Percentiles rank a stretch among this genome's conserved stretches.
Evolutionary conservation across 768 basidiomycete genomes (phyloP).

Genomic region (Butyriboletus loyo): DNA sequence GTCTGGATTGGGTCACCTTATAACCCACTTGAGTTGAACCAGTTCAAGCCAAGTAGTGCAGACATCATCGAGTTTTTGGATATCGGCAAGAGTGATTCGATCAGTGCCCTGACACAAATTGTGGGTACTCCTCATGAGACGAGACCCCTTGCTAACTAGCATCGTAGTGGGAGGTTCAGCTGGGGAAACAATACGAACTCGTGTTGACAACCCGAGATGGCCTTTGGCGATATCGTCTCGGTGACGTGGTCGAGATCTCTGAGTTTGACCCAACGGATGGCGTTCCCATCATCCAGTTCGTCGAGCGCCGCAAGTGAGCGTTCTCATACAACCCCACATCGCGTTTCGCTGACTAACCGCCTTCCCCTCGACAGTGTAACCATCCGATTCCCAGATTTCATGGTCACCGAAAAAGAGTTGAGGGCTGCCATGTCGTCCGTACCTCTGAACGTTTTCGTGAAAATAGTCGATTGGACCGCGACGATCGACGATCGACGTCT

Average conservation of each 20-base stretch:
- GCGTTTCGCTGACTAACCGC: background rate
- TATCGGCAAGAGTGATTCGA: background rate
- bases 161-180: conserved; percentile 16
- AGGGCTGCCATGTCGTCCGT: conserved; percentile 4
- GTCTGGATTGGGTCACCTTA: conserved; percentile 4
- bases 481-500: conserved; percentile 3
- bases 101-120: background rate
- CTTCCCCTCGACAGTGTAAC: background rate
- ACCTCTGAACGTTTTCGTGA: background rate
- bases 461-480: conserved; percentile 15
- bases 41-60: background rate
- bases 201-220: conserved; percentile 19
- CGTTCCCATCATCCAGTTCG: conserved; percentile 16
- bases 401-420: conserved; percentile 12
- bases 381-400: conserved; percentile 9
- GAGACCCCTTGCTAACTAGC: background rate
- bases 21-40: conserved; percentile 4
- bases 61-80: conserved; percentile 17
- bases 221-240: conserved; percentile 23
- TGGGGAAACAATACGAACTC: conserved; percentile 15
- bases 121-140: conserved; percentile 1
- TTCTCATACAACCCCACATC: background rate
- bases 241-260: conserved; percentile 18
- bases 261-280: conserved; percentile 20
- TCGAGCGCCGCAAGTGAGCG: conserved; percentile 13